phyloP scores from a whole-genome alignment of 306 rosid genomes.

The Malus fusca region DNA sequence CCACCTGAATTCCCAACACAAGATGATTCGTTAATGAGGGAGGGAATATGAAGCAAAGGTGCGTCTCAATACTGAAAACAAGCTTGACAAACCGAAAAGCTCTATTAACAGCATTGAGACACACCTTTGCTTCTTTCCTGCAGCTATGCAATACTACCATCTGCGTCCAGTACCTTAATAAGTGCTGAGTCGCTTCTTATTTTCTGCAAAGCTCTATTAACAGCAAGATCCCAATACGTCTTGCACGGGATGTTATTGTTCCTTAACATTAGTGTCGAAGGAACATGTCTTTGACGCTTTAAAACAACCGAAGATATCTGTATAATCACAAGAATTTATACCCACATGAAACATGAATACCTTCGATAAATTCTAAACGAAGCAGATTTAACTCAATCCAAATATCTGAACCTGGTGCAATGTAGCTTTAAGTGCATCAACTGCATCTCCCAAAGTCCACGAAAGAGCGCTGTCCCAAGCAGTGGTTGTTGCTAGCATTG shows the following conservation, averaged over 20 bases:
- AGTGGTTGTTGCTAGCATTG: conserved; percentile 72
- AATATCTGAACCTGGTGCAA: conserved; percentile 46
- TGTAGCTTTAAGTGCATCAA: conserved; percentile 57
- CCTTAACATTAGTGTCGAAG: conserved; percentile 51
- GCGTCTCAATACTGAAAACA: conserved; percentile 1
- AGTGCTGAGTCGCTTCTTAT: conserved; percentile 53
- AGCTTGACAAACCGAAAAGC: neutral
- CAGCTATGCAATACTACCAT: neutral
- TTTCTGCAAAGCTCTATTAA: conserved; percentile 64
- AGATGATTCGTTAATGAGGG: neutral
- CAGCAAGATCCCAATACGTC: conserved; percentile 61
- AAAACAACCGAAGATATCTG: conserved; percentile 67
- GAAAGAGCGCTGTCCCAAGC: conserved; percentile 88
- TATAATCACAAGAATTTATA: conserved; percentile 9
- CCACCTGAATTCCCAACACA: conserved; percentile 55
- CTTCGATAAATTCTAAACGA: neutral
- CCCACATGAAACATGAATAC: neutral
- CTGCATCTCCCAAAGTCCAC: conserved; percentile 59
- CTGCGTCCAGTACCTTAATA: conserved; percentile 37
- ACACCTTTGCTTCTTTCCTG: neutral
- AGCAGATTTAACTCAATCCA: neutral
- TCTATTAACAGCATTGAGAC: neutral
- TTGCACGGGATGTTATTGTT: conserved; percentile 54
- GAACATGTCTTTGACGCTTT: conserved; percentile 44
- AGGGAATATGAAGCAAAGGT: neutral